phyloP scores from a whole-genome alignment of 306 rosid species.

The Abrus precatorius region DNA sequence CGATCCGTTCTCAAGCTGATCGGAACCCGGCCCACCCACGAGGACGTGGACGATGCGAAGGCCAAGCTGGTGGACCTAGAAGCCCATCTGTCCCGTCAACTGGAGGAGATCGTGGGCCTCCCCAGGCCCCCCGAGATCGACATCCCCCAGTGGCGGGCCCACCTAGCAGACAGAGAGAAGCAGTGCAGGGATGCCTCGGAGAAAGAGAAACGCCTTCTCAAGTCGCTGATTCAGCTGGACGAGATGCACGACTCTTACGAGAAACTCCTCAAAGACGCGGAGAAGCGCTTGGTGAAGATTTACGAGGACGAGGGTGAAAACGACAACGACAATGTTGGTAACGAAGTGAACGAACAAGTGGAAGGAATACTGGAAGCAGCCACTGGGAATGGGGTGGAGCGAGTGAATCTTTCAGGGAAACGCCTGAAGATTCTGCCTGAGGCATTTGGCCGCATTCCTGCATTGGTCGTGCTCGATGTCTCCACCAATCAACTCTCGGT shows the following conservation, averaged over 20 bases:
- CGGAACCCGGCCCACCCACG: slow-evolving; percentile 88
- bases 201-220: slow-evolving; percentile 61
- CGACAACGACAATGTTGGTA: neutral
- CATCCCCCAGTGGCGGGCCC: slow-evolving; percentile 62
- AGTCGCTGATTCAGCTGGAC: slow-evolving; percentile 71
- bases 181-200: slow-evolving; percentile 62
- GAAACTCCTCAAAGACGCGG: slow-evolving; percentile 82
- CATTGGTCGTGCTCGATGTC: slow-evolving; percentile 67
- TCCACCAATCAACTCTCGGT: slow-evolving; percentile 83
- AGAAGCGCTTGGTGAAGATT: slow-evolving; percentile 75
- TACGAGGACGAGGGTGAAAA: slow-evolving; percentile 54
- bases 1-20: slow-evolving; percentile 74
- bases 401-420: slow-evolving; percentile 67
- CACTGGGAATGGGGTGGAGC: slow-evolving; percentile 62
- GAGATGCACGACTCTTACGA: slow-evolving; percentile 84
- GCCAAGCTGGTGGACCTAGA: slow-evolving; percentile 67
- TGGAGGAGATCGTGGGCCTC: slow-evolving; percentile 71
- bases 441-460: slow-evolving; percentile 69
- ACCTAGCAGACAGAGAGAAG: slow-evolving; percentile 61
- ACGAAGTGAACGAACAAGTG: slow-evolving; percentile 66
- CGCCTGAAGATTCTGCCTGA: slow-evolving; percentile 69
- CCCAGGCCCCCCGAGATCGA: slow-evolving; percentile 76
- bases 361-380: slow-evolving; percentile 75
- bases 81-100: slow-evolving; percentile 62
- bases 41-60: slow-evolving; percentile 72